phyloP scores from a whole-genome alignment of 1,284 basidiomycete genomes.

The Bjerkandera adusta region DNA sequence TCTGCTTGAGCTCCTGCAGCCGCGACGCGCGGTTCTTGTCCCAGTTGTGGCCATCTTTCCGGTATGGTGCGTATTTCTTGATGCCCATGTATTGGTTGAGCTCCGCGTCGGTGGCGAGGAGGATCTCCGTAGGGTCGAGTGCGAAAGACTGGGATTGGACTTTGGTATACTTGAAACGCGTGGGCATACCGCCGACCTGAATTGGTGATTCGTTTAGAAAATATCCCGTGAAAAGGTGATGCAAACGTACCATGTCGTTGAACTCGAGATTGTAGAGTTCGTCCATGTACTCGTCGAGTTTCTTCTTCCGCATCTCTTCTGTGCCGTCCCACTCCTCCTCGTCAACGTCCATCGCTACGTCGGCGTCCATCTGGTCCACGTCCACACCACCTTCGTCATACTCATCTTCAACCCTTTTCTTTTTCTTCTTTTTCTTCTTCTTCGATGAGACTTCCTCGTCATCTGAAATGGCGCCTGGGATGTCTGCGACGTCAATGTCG shows the following conservation, averaged over 20 bases:
- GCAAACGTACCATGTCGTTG: constrained; percentile 82
- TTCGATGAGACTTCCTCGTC: constrained; percentile 42
- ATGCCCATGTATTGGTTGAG: constrained; percentile 89
- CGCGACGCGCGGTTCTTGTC: constrained; percentile 64
- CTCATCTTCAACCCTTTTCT: constrained; percentile 32
- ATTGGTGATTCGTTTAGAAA: too few relatives aligned
- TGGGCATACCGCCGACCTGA: constrained; percentile 87
- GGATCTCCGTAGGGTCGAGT: constrained; percentile 84
- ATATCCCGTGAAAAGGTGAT: not conserved
- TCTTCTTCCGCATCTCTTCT: constrained; percentile 81
- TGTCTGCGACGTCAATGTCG: constrained; percentile 80
- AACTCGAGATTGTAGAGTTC: constrained; percentile 90
- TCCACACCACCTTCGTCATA: constrained; percentile 51
- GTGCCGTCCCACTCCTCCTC: constrained; percentile 78
- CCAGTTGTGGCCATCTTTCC: constrained; percentile 56
- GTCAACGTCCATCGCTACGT: constrained; percentile 43
- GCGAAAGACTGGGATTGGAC: constrained; percentile 70
- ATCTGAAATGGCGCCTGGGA: too few relatives aligned
- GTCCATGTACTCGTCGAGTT: constrained; percentile 86
- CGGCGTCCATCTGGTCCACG: constrained; percentile 75
- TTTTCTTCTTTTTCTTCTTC: constrained; percentile 52
- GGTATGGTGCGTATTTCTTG: constrained; percentile 91
- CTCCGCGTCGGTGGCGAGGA: constrained; percentile 91
- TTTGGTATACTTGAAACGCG: constrained; percentile 90
- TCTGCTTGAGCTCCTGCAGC: constrained; percentile 61